These are phyloP conservation scores for Fusarium camptoceras DNA, from an alignment of 2,329 filamentous ascomycete species.

Conservation along the genomic window DNA sequence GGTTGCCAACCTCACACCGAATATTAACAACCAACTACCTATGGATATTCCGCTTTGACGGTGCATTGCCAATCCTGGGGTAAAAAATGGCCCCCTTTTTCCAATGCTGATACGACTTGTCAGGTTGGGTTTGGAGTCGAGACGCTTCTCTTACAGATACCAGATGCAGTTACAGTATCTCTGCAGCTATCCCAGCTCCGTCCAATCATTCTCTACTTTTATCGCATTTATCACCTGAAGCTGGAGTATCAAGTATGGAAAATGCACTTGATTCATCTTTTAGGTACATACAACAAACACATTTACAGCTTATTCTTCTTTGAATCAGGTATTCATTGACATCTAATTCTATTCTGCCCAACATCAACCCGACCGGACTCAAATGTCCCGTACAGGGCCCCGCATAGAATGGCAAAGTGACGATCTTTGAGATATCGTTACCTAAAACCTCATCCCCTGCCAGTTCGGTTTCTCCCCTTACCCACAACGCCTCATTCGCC, in stretches of 20 bases:
- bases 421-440: conserved; percentile 35
- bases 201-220: conserved; percentile 4
- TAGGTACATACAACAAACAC: neutral
- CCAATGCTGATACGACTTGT: conserved; percentile 37
- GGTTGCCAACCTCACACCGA: conserved; percentile 22
- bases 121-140: conserved; percentile 35
- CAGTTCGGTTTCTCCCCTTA: conserved; percentile 24
- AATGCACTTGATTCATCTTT: neutral
- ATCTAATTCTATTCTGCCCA: conserved; percentile 11
- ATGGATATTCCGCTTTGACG: neutral
- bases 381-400: conserved; percentile 14
- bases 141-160: conserved; percentile 33
- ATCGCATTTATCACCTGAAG: neutral
- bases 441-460: conserved; percentile 26
- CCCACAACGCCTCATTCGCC: conserved; percentile 29
- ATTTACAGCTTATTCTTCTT: neutral
- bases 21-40: conserved; percentile 16
- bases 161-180: conserved; percentile 1
- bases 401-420: conserved; percentile 23
- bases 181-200: neutral
- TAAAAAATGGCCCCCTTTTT: conserved; percentile 25
- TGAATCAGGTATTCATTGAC: neutral
- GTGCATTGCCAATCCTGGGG: conserved; percentile 40
- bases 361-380: conserved; percentile 34
- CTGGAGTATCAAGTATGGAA: neutral